Conservation (phyloP, 345 rosid genomes). For the Fremontodendron californicum region DNA sequence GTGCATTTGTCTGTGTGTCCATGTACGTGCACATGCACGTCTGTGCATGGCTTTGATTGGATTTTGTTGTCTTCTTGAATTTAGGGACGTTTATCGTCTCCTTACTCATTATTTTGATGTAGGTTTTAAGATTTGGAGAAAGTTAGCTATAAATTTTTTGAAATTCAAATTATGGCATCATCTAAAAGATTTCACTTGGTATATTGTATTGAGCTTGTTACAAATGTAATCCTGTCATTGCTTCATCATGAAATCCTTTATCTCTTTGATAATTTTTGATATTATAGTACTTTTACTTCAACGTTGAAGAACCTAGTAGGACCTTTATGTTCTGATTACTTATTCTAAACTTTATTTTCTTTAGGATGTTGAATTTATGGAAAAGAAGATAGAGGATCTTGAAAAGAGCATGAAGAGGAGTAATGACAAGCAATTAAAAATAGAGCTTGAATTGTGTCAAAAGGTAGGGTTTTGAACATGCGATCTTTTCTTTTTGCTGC, state of each 20-base stretch:
- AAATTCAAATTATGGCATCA: background rate
- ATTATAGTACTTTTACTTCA: background rate
- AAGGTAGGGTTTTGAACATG: slow-evolving; percentile 38
- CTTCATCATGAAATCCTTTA: background rate
- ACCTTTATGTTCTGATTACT: background rate
- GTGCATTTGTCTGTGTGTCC: background rate
- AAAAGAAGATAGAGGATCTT: slow-evolving; percentile 74
- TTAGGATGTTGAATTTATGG: slow-evolving; percentile 87
- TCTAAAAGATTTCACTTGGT: background rate
- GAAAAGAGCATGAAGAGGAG: slow-evolving; percentile 99
- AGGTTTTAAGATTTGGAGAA: background rate
- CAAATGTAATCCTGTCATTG: background rate
- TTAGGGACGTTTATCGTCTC: background rate
- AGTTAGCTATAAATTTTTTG: background rate
- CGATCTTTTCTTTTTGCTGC: background rate
- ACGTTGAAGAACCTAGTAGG: background rate
- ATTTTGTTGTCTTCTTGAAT: background rate
- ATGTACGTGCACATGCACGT: no score
- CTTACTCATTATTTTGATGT: background rate
- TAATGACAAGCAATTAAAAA: slow-evolving; percentile 88
- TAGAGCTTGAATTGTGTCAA: slow-evolving; percentile 64
- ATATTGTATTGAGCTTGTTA: background rate
- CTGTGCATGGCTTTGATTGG: no score
- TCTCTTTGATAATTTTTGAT: slow-evolving; percentile 9
- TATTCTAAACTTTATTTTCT: background rate